Evolutionary conservation across 2,329 filamentous ascomycete species (phyloP).

Genomic region (Xylaria sp.): DNA sequence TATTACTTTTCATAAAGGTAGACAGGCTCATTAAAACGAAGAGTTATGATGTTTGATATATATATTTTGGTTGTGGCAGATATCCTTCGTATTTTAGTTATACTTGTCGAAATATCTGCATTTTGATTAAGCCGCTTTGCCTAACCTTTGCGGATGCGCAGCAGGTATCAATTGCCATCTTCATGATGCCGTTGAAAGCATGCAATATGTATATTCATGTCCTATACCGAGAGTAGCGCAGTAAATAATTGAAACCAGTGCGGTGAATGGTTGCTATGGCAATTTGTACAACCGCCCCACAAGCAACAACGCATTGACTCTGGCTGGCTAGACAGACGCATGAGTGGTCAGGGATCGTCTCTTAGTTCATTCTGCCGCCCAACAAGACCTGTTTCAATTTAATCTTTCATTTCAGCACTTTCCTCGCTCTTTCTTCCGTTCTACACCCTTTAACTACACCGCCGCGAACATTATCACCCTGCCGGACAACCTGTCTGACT

Average conservation of each 20-base stretch:
- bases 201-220: no score
- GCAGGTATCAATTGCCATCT: no score
- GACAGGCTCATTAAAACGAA: no score
- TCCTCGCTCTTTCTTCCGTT: conserved; percentile 35
- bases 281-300: conserved; percentile 43
- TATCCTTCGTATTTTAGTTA: no score
- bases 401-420: conserved; percentile 28
- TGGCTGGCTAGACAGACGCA: conserved; percentile 25
- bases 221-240: neutral
- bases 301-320: conserved; percentile 28
- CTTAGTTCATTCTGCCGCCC: conserved; percentile 39
- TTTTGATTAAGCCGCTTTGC: no score
- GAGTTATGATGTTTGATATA: no score
- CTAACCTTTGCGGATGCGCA: no score
- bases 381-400: conserved; percentile 40
- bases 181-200: no score
- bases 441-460: conserved; percentile 43
- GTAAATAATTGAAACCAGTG: neutral
- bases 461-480: conserved; percentile 41
- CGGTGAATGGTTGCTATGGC: conserved; percentile 46
- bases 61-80: no score
- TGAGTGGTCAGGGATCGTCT: conserved; percentile 39
- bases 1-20: no score
- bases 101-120: no score
- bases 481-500: conserved; percentile 26